A percentile compares a stretch with the other conserved stretches of the same genome.
These are phyloP conservation scores for Nyctanthes arbortristis DNA, from an alignment of 257 asterid species.

Conservation along the genomic window DNA sequence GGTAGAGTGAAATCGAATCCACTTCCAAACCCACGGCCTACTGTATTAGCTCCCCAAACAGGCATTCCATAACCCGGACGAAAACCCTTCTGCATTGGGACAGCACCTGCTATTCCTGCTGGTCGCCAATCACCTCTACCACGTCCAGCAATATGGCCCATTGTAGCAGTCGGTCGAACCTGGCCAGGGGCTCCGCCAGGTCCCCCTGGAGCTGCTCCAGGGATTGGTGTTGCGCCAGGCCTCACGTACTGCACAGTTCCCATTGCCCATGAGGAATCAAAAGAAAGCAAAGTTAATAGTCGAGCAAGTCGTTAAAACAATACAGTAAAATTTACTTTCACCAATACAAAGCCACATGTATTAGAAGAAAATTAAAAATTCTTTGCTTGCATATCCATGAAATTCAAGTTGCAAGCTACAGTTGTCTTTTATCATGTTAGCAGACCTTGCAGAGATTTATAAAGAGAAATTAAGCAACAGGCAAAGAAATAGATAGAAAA, in stretches of 20 bases:
- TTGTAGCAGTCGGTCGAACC: constrained; percentile 68
- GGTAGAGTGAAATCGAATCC: constrained; percentile 99
- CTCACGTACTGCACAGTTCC: constrained; percentile 81
- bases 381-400: neutral
- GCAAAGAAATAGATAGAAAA: constrained; percentile 4
- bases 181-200: constrained; percentile 73
- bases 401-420: constrained; percentile 9
- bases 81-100: constrained; percentile 68
- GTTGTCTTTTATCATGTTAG: constrained; percentile 17
- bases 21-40: constrained; percentile 88
- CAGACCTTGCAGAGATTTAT: constrained; percentile 6
- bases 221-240: constrained; percentile 87
- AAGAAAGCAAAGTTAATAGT: constrained; percentile 18
- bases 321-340: constrained; percentile 3
- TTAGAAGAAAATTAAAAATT: neutral
- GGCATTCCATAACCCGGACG: constrained; percentile 69
- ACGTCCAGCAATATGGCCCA: constrained; percentile 73
- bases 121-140: constrained; percentile 99
- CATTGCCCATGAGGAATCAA: constrained; percentile 21
- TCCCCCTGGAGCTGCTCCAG: constrained; percentile 53
- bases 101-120: constrained; percentile 58
- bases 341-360: neutral
- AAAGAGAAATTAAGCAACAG: constrained; percentile 17
- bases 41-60: constrained; percentile 67
- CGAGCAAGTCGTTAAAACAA: constrained; percentile 12